Conservation (phyloP, 2,329 filamentous ascomycete genomes). For the Mycosphaerella sp. region DNA sequence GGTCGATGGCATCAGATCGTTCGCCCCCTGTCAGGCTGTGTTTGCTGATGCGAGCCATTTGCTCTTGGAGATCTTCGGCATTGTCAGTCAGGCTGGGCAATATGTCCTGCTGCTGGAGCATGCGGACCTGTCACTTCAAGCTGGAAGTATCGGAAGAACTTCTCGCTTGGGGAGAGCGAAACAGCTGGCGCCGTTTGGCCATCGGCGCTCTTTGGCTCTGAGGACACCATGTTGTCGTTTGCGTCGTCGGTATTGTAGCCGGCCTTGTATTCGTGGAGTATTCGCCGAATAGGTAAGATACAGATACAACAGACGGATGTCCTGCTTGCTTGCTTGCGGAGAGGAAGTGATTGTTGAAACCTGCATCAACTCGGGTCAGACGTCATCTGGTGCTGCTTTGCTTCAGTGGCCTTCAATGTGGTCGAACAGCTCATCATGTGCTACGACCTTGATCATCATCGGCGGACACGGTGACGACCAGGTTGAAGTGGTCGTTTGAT, state of each 20-base stretch:
- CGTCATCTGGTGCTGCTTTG: background rate
- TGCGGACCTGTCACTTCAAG: slow-evolving; percentile 61
- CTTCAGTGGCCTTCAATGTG: too few relatives aligned
- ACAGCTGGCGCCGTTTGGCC: slow-evolving; percentile 4
- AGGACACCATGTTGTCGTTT: slow-evolving; percentile 13
- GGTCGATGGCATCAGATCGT: slow-evolving; percentile 72
- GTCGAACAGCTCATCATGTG: background rate
- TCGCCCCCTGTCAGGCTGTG: slow-evolving; percentile 62
- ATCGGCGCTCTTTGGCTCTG: background rate
- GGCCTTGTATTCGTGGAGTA: too few relatives aligned
- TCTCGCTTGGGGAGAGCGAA: slow-evolving; percentile 55
- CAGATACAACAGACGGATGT: too few relatives aligned
- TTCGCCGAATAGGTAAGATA: too few relatives aligned
- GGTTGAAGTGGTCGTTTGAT: background rate
- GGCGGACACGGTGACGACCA: background rate
- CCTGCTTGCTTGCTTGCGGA: too few relatives aligned
- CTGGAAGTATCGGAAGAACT: slow-evolving; percentile 80
- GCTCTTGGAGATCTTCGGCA: slow-evolving; percentile 63
- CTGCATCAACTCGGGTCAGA: background rate
- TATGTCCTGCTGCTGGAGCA: slow-evolving; percentile 4
- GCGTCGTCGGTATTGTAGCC: too few relatives aligned
- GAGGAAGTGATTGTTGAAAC: too few relatives aligned
- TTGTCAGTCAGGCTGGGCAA: slow-evolving; percentile 5
- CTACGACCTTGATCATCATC: background rate
- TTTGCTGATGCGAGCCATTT: slow-evolving; percentile 63